Evolutionary conservation across 2,329 filamentous ascomycete genomes (phyloP), one percentile per base, ranked within the genome.

Genomic region (Hypoxylon sp.): DNA sequence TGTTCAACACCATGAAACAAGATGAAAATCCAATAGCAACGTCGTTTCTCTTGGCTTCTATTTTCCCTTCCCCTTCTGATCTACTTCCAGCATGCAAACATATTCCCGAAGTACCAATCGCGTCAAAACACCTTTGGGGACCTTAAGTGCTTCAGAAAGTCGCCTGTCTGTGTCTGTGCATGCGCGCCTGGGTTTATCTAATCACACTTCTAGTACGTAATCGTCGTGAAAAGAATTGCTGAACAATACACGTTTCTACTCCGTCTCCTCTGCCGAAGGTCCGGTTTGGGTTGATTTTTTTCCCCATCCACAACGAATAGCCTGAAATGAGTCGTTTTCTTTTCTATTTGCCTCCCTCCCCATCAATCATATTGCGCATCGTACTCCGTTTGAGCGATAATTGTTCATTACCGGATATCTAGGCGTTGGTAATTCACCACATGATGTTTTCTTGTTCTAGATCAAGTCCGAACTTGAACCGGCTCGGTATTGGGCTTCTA

Each of bases 41-140:
- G 32, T 11, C n/a, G 52, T 34, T 49, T 46, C 11, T 49, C 55
- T 61, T 55, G 32, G 61, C 19, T 47, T 15, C 15, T 34, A 6
- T 32, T 26, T 7, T 26, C 4, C 7, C 24, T 7, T 7, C 24
- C 30, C 13, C 32, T 15, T 64, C 56, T 64, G 61, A 56, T 59
- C 61, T 64, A 22, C 56, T 43, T 13, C 44, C 37, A 32, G 56
- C 41, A 62, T 37, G 61, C 44, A 39, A 32, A 52, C 41, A 62
- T 37, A 58, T 64, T 67, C 62, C 61, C 58, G 52, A 67, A 67
- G 62, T 11, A 51, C 50, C 20, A 55, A 56, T 62, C 55, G 52
- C 19, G 10, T 47, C 15, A 48, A 51, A 62, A 64, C 52, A 43
- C 37, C 17, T 51, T 49, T 56, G 30, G 48, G 59, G 59, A 62